Base-by-base conservation (phyloP, 441 rosid species). In the Erysimum cheiri region DNA sequence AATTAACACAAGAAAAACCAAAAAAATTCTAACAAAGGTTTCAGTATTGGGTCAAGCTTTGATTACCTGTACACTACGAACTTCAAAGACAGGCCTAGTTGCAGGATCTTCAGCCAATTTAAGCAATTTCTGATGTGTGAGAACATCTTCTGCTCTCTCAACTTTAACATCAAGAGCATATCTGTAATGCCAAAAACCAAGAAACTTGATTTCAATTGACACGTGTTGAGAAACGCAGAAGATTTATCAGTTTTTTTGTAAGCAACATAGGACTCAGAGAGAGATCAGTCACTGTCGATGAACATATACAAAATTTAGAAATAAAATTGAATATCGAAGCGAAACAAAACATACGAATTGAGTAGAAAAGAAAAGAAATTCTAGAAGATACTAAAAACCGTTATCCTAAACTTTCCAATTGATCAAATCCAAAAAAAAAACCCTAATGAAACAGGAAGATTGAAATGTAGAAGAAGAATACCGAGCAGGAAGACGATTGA, bases 401-500 rank as follows among this genome's bases (percentile, higher is more conserved):
- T 36, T 39, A 35, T 31, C 46, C 49, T 13, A 39, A 49, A 31
- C 2, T 22, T 22, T 57, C 14, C 6, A 36, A 65, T 36, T 22
- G 67, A 57, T 57, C 60, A 57, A 57, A 56, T 1, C 28, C 17
- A 6, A 10, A 56, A 32, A 19, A 24, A 22, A 65, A 29, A n/a
- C 12, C 13, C 33, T 37, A 55, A 54, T 43, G 24, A 26, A 22
- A 22, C 24, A 22, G 24, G 24, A 1, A 19, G 24, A 22, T 1
- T 22, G 24, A 22, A 22, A 35, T 64, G 71, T 39, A 56, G 31
- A 22, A 19, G 46, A 28, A 43, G 47, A 31, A 5, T 57, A 60
- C 99, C 97, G 87, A 63, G 97, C 93, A 69, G 99, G 99, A 36
- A 95, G 86, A 55, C 99, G 97, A 79, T 95, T 83, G 86, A 95